phyloP scores from a whole-genome alignment of 306 rosid species.

The Medicago truncatula region DNA sequence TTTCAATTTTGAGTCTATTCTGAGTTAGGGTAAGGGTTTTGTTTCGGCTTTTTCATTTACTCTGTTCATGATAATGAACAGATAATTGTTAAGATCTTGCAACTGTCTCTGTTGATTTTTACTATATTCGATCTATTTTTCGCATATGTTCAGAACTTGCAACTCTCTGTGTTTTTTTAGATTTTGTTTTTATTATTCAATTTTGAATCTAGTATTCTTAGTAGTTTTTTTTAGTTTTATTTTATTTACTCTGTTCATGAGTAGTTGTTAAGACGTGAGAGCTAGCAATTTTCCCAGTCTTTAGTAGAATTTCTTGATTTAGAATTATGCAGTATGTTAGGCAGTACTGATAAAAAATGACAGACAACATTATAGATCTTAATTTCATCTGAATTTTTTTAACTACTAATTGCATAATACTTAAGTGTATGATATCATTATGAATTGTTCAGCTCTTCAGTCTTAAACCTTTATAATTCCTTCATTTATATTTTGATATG shows the following conservation, averaged over 20 bases:
- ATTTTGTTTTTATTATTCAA: too few species aligned
- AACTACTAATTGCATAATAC: background rate
- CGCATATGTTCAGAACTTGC: too few species aligned
- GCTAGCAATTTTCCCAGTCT: background rate
- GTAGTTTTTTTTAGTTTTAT: too few species aligned
- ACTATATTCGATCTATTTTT: too few species aligned
- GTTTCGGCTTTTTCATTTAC: background rate
- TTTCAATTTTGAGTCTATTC: background rate
- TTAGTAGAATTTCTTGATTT: background rate
- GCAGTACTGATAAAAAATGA: too few species aligned
- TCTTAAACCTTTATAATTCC: conserved; percentile 2
- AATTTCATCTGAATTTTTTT: conserved; percentile 9
- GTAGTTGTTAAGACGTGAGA: background rate
- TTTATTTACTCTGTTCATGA: background rate
- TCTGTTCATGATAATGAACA: background rate
- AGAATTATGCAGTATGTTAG: background rate
- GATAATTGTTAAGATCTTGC: background rate
- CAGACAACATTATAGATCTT: background rate
- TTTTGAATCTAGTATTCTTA: too few species aligned
- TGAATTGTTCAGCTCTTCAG: background rate
- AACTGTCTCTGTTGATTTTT: background rate
- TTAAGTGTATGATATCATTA: background rate
- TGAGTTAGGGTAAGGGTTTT: background rate
- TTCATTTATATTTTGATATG: conserved; percentile 4
- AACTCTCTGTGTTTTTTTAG: too few species aligned